Evolutionary conservation across 2,329 filamentous ascomycete species (phyloP).

Genomic region (Aaosphaeria pasadenensis): DNA sequence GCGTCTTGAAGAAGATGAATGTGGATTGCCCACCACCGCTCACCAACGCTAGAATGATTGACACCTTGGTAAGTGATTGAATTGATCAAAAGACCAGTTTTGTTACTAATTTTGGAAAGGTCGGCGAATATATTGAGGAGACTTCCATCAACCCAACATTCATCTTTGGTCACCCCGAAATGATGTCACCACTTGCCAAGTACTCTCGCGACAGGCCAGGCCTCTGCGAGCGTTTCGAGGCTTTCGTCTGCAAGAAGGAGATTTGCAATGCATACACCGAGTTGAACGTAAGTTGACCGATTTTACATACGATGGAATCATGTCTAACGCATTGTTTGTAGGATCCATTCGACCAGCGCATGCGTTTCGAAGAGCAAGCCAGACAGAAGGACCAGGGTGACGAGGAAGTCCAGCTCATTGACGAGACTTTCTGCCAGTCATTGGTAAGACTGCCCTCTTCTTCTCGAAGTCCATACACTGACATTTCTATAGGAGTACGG

Average conservation of each 20-base stretch:
- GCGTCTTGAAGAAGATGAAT: slow-evolving; percentile 80
- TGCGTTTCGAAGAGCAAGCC: slow-evolving; percentile 80
- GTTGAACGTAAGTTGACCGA: slow-evolving; percentile 48
- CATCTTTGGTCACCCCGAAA: slow-evolving; percentile 76
- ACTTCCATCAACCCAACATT: slow-evolving; percentile 92
- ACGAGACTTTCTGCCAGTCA: slow-evolving; percentile 90
- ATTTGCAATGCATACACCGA: slow-evolving; percentile 97
- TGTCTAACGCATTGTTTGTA: no score
- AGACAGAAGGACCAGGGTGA: slow-evolving; percentile 95
- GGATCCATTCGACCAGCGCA: slow-evolving; percentile 72
- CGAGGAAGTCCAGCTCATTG: slow-evolving; percentile 92
- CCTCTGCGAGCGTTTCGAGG: slow-evolving; percentile 97
- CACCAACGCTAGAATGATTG: slow-evolving; percentile 94
- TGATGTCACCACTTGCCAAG: slow-evolving; percentile 97
- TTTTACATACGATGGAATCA: no score
- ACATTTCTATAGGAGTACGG: slow-evolving; percentile 58
- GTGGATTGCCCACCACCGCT: slow-evolving; percentile 86
- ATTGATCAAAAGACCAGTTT: background rate
- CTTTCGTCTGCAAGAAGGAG: slow-evolving; percentile 95
- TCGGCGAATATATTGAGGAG: slow-evolving; percentile 92
- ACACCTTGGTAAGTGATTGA: slow-evolving; percentile 75
- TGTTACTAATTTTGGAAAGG: slow-evolving; percentile 22
- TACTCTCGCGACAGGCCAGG: slow-evolving; percentile 79
- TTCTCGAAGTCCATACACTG: no score
- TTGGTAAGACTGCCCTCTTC: slow-evolving; percentile 48